Base-by-base conservation (phyloP, 2,329 filamentous ascomycete species). In the Xylaria arbuscula region DNA sequence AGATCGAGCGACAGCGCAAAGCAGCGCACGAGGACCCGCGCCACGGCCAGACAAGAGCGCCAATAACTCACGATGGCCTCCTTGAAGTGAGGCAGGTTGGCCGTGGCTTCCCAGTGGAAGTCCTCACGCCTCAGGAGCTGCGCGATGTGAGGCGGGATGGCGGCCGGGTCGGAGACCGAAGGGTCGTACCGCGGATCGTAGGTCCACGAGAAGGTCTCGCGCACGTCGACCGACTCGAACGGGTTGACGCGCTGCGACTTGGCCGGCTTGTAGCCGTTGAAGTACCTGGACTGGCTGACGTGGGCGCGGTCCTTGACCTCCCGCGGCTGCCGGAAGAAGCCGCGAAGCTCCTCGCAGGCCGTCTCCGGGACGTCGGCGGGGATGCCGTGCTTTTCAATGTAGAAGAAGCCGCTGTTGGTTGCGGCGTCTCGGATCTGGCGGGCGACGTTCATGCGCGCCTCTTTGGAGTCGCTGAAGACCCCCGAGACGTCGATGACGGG, bases 401-500 rank as follows among this genome's bases (percentile, higher is more conserved):
- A 83, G 73, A 86, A 84, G 72, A 84, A 85, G 3, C 83, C 82
- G 48, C 82, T 80, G 19, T 79, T 77, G 66, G 72, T 78, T 24
- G 75, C 81, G 50, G 80, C 83, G 70, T 80, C 76, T 8, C 81
- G 78, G 17, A 85, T 79, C 51, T 81, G 74, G 13, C 73, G 71
- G 2, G 83, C 81, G 3, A 84, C 78, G 8, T 73, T 73, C 56
- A 79, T 73, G 1, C 83, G 80, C 17, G 81, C 79, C 2, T 77
- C 71, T 0, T 80, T 61, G 0, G 74, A 65, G 2, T 74, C 64
- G 60, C 79, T 83, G 71, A 79, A 80, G n/a, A 84, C 76, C 15
- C 73, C 72, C 0, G 81, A 77, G 2, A 84, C 74, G 68, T 86
- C 83, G 57, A 85, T 82, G 45, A 84, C 73, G 1, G 82, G 81